Conservation (phyloP, 768 basidiomycete genomes). For the Mycena vulgaris region DNA sequence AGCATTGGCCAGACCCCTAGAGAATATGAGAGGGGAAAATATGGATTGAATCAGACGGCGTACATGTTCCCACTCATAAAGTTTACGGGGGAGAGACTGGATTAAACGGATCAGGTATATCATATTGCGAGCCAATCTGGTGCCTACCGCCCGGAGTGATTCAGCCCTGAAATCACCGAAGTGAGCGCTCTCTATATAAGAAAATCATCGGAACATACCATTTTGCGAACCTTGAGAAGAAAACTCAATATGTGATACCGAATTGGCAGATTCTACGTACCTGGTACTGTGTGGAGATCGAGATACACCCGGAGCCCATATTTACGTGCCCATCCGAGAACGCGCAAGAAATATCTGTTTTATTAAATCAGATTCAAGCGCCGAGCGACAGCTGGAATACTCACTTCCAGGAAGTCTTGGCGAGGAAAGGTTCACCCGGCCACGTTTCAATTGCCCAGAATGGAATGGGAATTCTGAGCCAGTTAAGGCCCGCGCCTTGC, state of each 20-base stretch:
- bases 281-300: slow-evolving; percentile 86
- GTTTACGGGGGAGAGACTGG: slow-evolving; percentile 66
- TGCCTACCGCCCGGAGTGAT: slow-evolving; percentile 68
- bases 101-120: slow-evolving; percentile 5
- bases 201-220: slow-evolving; percentile 51
- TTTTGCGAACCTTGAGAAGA: slow-evolving; percentile 64
- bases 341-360: slow-evolving; percentile 77
- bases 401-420: slow-evolving; percentile 81
- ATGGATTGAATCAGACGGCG: not conserved
- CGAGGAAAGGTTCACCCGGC: slow-evolving; percentile 83
- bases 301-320: slow-evolving; percentile 90
- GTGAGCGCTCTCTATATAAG: not conserved
- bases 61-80: slow-evolving; percentile 79
- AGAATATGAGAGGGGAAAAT: not conserved
- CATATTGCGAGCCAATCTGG: not conserved
- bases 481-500: slow-evolving; percentile 83
- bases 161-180: slow-evolving; percentile 57
- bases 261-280: slow-evolving; percentile 42
- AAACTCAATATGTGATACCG: not conserved
- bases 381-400: slow-evolving; percentile 26
- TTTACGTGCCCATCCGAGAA: slow-evolving; percentile 88
- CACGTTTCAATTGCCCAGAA: slow-evolving; percentile 91
- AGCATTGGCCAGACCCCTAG: slow-evolving; percentile 82
- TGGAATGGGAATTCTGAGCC: slow-evolving; percentile 84
- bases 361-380: not conserved